Conservation (phyloP, 2,329 filamentous ascomycete species). For the Penicillium oxalicum region DNA sequence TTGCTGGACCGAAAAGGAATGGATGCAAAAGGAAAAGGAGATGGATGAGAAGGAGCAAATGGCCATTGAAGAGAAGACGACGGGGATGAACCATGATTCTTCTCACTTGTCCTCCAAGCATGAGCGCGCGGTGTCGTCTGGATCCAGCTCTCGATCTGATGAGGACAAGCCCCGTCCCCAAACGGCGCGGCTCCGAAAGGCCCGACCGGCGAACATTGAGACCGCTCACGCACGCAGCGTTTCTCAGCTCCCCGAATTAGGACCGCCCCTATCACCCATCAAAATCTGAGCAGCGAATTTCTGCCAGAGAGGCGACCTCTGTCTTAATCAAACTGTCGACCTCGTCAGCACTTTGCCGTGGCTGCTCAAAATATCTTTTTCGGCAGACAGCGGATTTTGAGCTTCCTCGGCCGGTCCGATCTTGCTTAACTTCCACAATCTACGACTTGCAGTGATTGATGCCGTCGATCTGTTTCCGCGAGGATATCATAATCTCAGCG, state of each 20-base stretch:
- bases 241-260: conserved; percentile 44
- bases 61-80: conserved; percentile 21
- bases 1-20: conserved; percentile 82
- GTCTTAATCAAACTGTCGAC: not conserved
- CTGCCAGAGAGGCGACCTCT: conserved; percentile 1
- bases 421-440: conserved; percentile 1
- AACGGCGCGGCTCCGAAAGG: conserved; percentile 27
- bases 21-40: conserved; percentile 54
- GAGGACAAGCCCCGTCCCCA: conserved; percentile 28
- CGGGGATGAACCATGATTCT: conserved; percentile 12
- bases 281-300: conserved; percentile 28
- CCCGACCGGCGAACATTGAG: conserved; percentile 32
- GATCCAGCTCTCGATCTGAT: conserved; percentile 53
- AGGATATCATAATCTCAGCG: too few relatives aligned
- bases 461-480: not conserved
- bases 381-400: not conserved
- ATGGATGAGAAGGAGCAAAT: conserved; percentile 30
- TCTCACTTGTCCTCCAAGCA: conserved; percentile 31
- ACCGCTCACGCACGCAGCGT: conserved; percentile 31
- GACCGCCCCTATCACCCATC: conserved; percentile 44
- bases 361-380: not conserved
- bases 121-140: conserved; percentile 56
- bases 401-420: conserved; percentile 16
- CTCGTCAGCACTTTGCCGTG: not conserved
- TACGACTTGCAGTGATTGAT: too few relatives aligned